Percentiles rank a stretch among this genome's conserved stretches.
These are phyloP conservation scores for Silene noctiflora DNA, from an alignment of 179 eudicot genomes.

Conservation along the genomic window DNA sequence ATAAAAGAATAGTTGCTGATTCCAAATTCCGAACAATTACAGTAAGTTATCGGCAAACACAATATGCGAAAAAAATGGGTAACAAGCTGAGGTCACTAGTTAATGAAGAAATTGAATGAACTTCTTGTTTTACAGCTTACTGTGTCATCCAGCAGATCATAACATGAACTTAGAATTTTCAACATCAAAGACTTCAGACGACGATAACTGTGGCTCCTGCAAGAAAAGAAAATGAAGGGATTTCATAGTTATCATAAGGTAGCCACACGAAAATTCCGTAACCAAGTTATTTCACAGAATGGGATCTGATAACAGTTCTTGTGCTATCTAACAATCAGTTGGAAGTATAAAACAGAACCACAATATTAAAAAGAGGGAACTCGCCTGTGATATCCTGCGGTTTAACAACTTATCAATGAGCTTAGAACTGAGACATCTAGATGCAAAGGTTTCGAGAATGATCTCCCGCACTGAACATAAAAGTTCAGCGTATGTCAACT, in stretches of 20 bases:
- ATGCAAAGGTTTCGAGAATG: conserved; percentile 35
- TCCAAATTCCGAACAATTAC: too few species aligned
- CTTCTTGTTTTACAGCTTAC: background rate
- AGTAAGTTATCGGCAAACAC: background rate
- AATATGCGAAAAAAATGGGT: background rate
- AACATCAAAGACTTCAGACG: conserved; percentile 44
- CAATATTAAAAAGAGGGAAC: background rate
- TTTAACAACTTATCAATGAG: conserved; percentile 37
- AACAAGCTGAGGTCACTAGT: background rate
- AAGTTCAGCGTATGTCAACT: conserved; percentile 41
- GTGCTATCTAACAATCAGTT: too few species aligned
- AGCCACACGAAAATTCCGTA: background rate
- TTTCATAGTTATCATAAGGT: too few species aligned
- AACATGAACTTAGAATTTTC: conserved; percentile 25
- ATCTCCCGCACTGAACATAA: conserved; percentile 40
- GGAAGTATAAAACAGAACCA: background rate
- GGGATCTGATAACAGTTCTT: too few species aligned
- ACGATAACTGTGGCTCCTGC: conserved; percentile 63
- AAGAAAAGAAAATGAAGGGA: too few species aligned
- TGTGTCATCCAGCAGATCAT: conserved; percentile 14
- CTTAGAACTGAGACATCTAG: conserved; percentile 40
- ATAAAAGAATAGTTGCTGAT: too few species aligned
- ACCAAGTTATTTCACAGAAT: background rate
- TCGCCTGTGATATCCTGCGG: conserved; percentile 51
- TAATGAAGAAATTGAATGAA: background rate